Conservation (phyloP, 257 asterid genomes). For the Avicennia marina region DNA sequence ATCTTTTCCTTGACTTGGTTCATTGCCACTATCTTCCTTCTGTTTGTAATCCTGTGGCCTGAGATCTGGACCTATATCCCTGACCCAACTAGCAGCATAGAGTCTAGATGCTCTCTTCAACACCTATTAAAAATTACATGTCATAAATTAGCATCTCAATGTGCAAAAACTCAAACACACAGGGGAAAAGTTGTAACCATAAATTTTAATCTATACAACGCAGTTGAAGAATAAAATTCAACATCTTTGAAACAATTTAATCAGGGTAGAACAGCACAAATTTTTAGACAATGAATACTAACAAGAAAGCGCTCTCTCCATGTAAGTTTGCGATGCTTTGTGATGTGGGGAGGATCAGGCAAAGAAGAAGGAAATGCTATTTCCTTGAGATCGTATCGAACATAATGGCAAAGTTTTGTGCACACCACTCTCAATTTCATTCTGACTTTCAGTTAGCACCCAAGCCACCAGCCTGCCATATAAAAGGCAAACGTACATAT, state of each 20-base stretch:
- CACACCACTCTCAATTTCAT: conserved; percentile 65
- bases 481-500: neutral
- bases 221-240: neutral
- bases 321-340: conserved; percentile 49
- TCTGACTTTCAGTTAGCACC: conserved; percentile 12
- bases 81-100: conserved; percentile 88
- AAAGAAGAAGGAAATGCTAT: conserved; percentile 87
- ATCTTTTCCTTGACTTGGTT: conserved; percentile 22
- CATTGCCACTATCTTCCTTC: conserved; percentile 31
- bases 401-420: conserved; percentile 60
- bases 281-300: conserved; percentile 26
- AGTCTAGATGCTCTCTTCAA: conserved; percentile 80
- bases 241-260: neutral
- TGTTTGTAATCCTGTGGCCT: conserved; percentile 74
- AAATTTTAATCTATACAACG: neutral
- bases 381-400: conserved; percentile 84
- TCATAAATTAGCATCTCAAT: neutral
- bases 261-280: neutral
- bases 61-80: conserved; percentile 94
- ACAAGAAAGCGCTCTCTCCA: conserved; percentile 77
- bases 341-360: conserved; percentile 83
- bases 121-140: conserved; percentile 42
- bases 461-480: neutral
- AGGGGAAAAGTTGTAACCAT: too few species aligned
- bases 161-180: too few species aligned